These are phyloP conservation scores for Paxillus ammoniavirescens DNA, from an alignment of 768 basidiomycete species.

Conservation along the genomic window DNA sequence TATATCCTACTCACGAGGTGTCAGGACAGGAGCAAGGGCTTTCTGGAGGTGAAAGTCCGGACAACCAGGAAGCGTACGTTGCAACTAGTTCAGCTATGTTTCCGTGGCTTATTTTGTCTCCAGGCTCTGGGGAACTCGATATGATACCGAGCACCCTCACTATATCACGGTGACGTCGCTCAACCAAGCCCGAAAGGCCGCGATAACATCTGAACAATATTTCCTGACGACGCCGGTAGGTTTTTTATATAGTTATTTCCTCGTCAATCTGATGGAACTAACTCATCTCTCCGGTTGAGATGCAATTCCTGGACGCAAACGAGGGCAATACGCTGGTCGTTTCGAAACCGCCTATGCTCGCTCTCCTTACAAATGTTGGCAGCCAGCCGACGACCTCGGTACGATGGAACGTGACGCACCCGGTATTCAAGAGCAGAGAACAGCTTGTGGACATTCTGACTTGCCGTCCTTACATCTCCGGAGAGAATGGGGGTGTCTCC, in stretches of 20 bases:
- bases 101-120: slow-evolving; percentile 5
- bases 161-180: slow-evolving; percentile 45
- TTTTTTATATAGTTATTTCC: neutral
- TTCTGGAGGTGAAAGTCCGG: slow-evolving; percentile 42
- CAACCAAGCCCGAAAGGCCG: slow-evolving; percentile 54
- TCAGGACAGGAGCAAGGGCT: slow-evolving; percentile 51
- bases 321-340: slow-evolving; percentile 42
- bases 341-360: slow-evolving; percentile 55
- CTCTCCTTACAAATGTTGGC: slow-evolving; percentile 56
- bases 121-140: slow-evolving; percentile 62
- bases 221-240: slow-evolving; percentile 50
- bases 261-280: neutral
- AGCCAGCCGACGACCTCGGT: slow-evolving; percentile 30
- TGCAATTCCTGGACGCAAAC: slow-evolving; percentile 42
- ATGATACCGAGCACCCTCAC: slow-evolving; percentile 48
- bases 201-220: slow-evolving; percentile 38
- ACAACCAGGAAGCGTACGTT: slow-evolving; percentile 50
- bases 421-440: slow-evolving; percentile 40
- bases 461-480: slow-evolving; percentile 40
- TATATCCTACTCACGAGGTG: neutral
- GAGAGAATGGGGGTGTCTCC: slow-evolving; percentile 40
- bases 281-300: slow-evolving; percentile 28
- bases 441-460: slow-evolving; percentile 52
- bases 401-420: slow-evolving; percentile 43
- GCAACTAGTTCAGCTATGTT: neutral